These are phyloP conservation scores for Xylaria acuta DNA, from an alignment of 495 filamentous ascomycete species.

Conservation along the genomic window DNA sequence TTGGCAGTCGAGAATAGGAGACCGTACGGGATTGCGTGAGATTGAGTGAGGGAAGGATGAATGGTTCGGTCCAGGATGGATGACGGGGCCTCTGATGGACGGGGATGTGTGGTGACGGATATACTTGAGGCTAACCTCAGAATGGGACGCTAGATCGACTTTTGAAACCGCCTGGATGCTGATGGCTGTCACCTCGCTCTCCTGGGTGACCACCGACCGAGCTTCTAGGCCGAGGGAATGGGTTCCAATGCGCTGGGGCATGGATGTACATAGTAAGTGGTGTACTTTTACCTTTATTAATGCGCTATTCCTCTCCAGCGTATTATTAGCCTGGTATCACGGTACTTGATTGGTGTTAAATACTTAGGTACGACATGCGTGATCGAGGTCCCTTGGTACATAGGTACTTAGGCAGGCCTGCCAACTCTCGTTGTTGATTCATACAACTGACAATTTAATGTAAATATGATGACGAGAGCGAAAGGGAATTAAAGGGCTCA, in stretches of 20 bases:
- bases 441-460: neutral
- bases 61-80: neutral
- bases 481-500: neutral
- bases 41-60: neutral
- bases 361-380: neutral
- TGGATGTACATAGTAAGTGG: no score
- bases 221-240: no score
- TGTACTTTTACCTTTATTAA: neutral
- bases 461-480: neutral
- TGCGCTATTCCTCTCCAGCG: neutral
- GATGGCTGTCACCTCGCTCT: neutral
- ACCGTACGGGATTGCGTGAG: neutral
- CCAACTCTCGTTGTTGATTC: neutral
- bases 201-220: no score
- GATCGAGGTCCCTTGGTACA: no score
- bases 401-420: no score
- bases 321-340: no score
- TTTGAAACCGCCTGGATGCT: slow-evolving; percentile 8
- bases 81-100: neutral
- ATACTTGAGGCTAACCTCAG: neutral
- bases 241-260: no score
- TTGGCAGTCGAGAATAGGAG: neutral
- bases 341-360: neutral
- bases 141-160: slow-evolving; percentile 13
- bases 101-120: neutral